These are phyloP conservation scores for Cordyceps cateniannulata DNA, from an alignment of 2,329 filamentous ascomycete species.

Conservation along the genomic window DNA sequence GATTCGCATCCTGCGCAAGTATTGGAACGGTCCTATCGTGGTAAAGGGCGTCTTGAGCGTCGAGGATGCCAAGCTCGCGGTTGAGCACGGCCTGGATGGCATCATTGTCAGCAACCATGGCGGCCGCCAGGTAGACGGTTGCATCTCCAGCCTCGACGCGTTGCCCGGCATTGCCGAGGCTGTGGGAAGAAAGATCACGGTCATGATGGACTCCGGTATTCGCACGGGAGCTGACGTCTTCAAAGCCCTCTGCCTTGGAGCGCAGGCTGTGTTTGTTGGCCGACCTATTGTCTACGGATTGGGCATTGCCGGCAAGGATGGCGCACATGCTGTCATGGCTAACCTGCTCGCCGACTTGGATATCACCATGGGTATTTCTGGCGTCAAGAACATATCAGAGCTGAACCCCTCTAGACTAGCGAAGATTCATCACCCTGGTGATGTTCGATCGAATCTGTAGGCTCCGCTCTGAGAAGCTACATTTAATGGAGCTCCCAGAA, in stretches of 20 bases:
- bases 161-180: slow-evolving; percentile 40
- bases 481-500: too few species aligned
- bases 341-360: slow-evolving; percentile 38
- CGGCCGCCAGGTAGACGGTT: slow-evolving; percentile 35
- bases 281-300: slow-evolving; percentile 32
- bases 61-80: slow-evolving; percentile 33
- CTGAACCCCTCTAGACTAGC: slow-evolving; percentile 29
- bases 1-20: slow-evolving; percentile 47
- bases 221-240: slow-evolving; percentile 34
- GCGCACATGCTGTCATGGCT: slow-evolving; percentile 50
- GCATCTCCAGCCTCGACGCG: slow-evolving; percentile 47
- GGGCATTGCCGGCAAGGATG: slow-evolving; percentile 29
- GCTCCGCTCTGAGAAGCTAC: not conserved
- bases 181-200: slow-evolving; percentile 50
- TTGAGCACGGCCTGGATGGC: slow-evolving; percentile 31
- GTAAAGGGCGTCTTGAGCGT: slow-evolving; percentile 36
- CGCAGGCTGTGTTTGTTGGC: slow-evolving; percentile 37
- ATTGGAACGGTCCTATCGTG: slow-evolving; percentile 51
- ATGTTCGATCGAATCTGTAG: slow-evolving; percentile 26
- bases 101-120: slow-evolving; percentile 38
- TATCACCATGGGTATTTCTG: slow-evolving; percentile 48
- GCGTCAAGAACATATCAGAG: slow-evolving; percentile 37
- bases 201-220: slow-evolving; percentile 44
- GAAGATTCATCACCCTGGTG: slow-evolving; percentile 26
- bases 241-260: slow-evolving; percentile 35